Evolutionary conservation across 371 early-diverging fungal species (phyloP), one percentile per base, ranked within the genome.

Genomic region (Mucor saturninus): DNA sequence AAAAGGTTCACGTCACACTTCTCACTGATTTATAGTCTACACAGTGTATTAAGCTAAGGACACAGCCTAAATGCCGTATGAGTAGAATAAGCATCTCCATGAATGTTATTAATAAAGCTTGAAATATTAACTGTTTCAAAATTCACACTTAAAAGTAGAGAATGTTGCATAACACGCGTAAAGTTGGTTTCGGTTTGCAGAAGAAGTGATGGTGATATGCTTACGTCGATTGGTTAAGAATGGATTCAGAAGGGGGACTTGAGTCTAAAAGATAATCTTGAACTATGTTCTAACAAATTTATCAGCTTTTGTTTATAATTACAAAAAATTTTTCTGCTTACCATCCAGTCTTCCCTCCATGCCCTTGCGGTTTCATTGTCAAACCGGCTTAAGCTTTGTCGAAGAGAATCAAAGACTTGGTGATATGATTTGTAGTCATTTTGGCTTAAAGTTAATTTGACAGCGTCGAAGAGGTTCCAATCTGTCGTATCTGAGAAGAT

Each of bases 321-420:
- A 46, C 46, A 46, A 46, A 2, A 11, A 5, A 46, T 56, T 56
- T 11, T 43, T 42, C 42, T n/a, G 43, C 21, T 42, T 42, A 56
- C 56, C 56, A 0, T 56, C 42, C 56, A 42, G 56, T 42, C 13
- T 56, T 56, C 6, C 56, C 28, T 56, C 56, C 56, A 56, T 4
- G 15, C 3, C 21, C 26, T 42, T 28, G 56, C 56, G 29, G 42
- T 56, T 42, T 38, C 43, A 56, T 56, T 56, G 56, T 56, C 56
- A 56, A 56, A 56, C 28, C 42, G 56, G 4, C 42, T 43, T n/a
- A 58, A 49, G 68, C 7, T 15, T 72, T 15, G 7, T 70, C 71
- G 65, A 77, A 72, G 4, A 69, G 50, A 45, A 77, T 77, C 67
- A 76, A 74, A 60, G 67, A 77, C 62, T 72, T 77, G 64, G 75